Base-by-base conservation (phyloP, 257 asterid species). In the Solanum acaule region DNA sequence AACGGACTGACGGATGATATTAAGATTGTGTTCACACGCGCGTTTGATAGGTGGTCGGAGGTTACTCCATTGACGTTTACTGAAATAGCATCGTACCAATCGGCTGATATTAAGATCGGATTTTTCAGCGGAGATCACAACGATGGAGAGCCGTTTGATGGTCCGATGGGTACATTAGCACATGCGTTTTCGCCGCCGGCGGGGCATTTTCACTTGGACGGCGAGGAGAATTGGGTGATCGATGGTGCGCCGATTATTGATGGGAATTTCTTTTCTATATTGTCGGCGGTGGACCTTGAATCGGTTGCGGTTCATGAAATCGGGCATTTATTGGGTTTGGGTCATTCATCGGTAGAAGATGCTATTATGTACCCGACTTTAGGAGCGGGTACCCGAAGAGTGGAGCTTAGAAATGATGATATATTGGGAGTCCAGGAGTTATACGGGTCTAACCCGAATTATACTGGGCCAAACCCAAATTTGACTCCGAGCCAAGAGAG, bases 241-340 rank as follows among this genome's bases (percentile, higher is more conserved):
- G 93, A 95, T 90, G 98, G 98, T 6, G 81, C 90, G 13, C 94
- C 90, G 44, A 11, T 89, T 18, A 87, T 67, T 63, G 89, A 91
- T 20, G 73, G 94, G 22, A 89, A 81, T 10, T 81, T 81, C 16
- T 81, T 93, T 70, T 89, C 91, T 29, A 38, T 31, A 42, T 2
- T 44, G 33, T 90, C 98, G 23, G 95, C 96, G 0, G 95, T 96
- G 82, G 99, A 96, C 90, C 87, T 96, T 90, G 99, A 96, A 87
- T 95, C 98, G 16, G 99, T 96, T 7, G 99, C 97, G 86, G 97
- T 95, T 65, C 99, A 96, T 59, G 99, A 96, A 79, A 96, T 96
- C 89, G 99, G 99, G 88, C 99, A 96, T 88, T 87, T 95, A 25
- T 94, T 96, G 87, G 99, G 99, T 88, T 88, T 96, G 93, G 99